Evolutionary conservation across 768 basidiomycete genomes (phyloP), one percentile per base, ranked within the genome.

Genomic region (Strobilomyces dryophilus): DNA sequence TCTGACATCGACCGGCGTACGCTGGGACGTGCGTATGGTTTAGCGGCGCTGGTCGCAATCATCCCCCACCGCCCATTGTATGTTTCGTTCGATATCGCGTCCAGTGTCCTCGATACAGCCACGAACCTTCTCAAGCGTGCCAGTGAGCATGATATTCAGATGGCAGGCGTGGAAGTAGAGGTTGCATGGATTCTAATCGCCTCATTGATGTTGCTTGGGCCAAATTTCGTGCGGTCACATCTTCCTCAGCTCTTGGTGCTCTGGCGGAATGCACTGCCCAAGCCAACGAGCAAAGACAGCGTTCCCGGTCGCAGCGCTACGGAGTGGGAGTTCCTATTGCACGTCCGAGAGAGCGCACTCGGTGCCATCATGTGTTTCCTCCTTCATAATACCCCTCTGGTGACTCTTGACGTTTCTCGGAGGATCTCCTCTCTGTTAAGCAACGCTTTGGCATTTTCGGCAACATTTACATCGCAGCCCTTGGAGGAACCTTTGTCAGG

Each of bases 231-330:
- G 48, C 85, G 92, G 17, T 82, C 92, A 0, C 94, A 99, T 67
- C 80, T 98, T 2, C 89, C 95, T 0, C 95, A 98, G 61, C 76
- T 98, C 17, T 79, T 98, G 37, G 92, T 98, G 0, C 80, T 99
- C 4, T 99, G 97, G 97, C 79, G 97, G 31, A 99, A 99, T 61
- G 94, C 95, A 1, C 77, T 99, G 0, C 94, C 97, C 2, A 99
- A 98, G 69, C 87, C 92, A 1, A 94, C 92, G 0, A 87, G 79
- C 62, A 97, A 97, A 68, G 95, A 98, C 61, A 72, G 72, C 14
- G 79, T 76, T 15, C 77, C 78, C 5, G 83, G 83, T 17, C 76
- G 94, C 29, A 81, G 84, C 26, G 74, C 80, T 20, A 74, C 80
- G 0, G 97, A 98, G 61, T 98, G 94, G 93, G 78, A 80, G 35